These are phyloP conservation scores for Colletotrichum falcatum DNA, from an alignment of 2,329 filamentous ascomycete species.

Conservation along the genomic window DNA sequence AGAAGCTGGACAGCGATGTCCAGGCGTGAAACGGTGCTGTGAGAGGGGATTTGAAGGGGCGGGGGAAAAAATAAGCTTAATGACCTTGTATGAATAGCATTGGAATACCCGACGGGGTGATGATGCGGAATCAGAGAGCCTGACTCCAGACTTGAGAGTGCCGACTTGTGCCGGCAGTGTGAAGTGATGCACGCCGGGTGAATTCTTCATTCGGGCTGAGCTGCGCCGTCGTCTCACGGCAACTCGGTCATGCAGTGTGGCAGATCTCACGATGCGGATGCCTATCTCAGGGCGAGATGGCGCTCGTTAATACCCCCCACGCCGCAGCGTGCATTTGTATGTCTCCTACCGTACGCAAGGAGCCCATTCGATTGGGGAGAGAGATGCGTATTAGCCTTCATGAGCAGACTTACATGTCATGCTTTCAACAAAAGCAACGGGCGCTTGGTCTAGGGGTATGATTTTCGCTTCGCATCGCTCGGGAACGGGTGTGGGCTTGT, in stretches of 20 bases:
- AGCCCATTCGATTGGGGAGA: too few relatives aligned
- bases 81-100: constrained; percentile 26
- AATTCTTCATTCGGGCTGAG: too few relatives aligned
- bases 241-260: background rate
- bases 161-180: background rate
- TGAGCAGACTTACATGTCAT: too few relatives aligned
- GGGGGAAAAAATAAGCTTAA: background rate
- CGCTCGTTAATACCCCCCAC: too few relatives aligned
- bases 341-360: too few relatives aligned
- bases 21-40: constrained; percentile 16
- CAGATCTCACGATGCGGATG: background rate
- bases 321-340: too few relatives aligned
- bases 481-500: background rate
- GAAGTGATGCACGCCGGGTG: too few relatives aligned
- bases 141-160: background rate
- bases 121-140: constrained; percentile 1
- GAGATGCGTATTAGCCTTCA: too few relatives aligned
- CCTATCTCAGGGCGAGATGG: background rate
- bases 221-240: background rate
- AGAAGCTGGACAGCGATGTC: constrained; percentile 46
- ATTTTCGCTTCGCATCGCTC: constrained; percentile 37
- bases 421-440: background rate
- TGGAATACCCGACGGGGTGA: constrained; percentile 10
- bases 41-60: background rate
- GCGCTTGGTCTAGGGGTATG: constrained; percentile 42